Percentiles rank a stretch among this genome's conserved stretches.
Evolutionary conservation across 495 filamentous ascomycete species (phyloP).

Genomic region (Penicillium simplicissimum): DNA sequence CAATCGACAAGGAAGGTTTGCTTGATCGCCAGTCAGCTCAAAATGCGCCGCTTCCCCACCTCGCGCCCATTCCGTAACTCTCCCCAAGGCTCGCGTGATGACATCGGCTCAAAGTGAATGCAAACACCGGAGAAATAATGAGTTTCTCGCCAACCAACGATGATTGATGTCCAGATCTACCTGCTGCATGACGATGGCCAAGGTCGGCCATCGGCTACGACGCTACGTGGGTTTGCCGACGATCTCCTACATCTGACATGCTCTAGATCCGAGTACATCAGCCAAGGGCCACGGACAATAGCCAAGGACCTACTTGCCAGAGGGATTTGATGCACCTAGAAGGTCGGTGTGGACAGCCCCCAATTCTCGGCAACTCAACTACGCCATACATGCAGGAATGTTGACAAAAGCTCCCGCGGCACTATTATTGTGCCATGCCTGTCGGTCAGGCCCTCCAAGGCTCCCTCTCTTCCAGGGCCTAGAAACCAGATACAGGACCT

Average conservation of each 20-base stretch:
- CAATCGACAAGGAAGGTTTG: background rate
- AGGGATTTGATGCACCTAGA: background rate
- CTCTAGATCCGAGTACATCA: background rate
- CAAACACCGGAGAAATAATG: background rate
- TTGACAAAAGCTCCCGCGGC: background rate
- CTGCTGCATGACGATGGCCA: conserved; percentile 19
- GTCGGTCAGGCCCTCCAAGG: background rate
- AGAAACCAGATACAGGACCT: background rate
- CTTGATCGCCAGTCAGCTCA: background rate
- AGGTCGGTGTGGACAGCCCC: background rate
- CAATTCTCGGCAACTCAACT: background rate
- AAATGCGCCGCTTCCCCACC: conserved; percentile 1
- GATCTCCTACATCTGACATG: background rate
- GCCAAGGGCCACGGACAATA: background rate
- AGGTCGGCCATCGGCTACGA: conserved; percentile 11
- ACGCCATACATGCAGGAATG: background rate
- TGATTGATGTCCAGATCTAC: background rate
- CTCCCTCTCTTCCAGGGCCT: background rate
- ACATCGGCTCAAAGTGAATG: background rate
- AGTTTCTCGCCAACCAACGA: background rate
- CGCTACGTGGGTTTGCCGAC: background rate
- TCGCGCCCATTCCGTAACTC: conserved; percentile 1
- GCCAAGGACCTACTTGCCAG: background rate
- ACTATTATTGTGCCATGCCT: background rate
- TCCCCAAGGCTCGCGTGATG: conserved; percentile 2